These are phyloP conservation scores for Stachybotrys elegans DNA, from an alignment of 2,329 filamentous ascomycete genomes.

Conservation along the genomic window DNA sequence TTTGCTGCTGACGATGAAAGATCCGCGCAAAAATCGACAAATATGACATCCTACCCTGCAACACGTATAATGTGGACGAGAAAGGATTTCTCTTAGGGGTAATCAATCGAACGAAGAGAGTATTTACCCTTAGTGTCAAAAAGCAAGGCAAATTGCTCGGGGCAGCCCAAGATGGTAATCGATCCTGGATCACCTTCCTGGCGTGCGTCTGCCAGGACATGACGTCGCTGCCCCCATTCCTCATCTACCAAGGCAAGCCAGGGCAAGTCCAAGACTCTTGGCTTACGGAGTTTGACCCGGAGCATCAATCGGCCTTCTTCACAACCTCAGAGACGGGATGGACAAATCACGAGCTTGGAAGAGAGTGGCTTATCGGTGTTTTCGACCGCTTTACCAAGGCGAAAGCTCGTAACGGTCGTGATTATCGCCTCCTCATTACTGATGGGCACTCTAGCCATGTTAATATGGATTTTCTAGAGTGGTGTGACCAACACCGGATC, in stretches of 20 bases:
- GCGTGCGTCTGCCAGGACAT: conserved; percentile 9
- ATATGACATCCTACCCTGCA: conserved; percentile 1
- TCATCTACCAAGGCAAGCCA: conserved; percentile 1
- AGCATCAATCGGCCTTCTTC: conserved; percentile 4
- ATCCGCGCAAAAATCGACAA: conserved; percentile 1
- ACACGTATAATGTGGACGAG: not conserved
- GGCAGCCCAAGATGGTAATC: conserved; percentile 1
- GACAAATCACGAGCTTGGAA: conserved; percentile 4
- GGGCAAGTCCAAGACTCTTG: conserved; percentile 2
- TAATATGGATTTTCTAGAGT: conserved; percentile 3
- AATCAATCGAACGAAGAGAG: conserved; percentile 7
- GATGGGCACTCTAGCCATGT: conserved; percentile 5
- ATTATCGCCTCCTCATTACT: conserved; percentile 7
- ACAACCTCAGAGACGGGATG: conserved; percentile 4
- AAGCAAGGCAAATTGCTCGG: conserved; percentile 7
- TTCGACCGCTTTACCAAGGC: conserved; percentile 5
- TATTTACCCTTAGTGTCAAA: conserved; percentile 1
- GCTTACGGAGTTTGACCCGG: conserved; percentile 2
- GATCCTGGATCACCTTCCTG: conserved; percentile 5
- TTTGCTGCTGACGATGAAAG: not conserved
- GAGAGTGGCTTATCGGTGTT: conserved; percentile 5
- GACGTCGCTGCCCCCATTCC: conserved; percentile 8
- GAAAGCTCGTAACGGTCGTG: conserved; percentile 2
- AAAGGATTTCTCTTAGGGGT: conserved; percentile 3
- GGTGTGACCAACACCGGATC: not conserved